Evolutionary conservation across 345 rosid species (phyloP).

Genomic region (Brassica carinata): DNA sequence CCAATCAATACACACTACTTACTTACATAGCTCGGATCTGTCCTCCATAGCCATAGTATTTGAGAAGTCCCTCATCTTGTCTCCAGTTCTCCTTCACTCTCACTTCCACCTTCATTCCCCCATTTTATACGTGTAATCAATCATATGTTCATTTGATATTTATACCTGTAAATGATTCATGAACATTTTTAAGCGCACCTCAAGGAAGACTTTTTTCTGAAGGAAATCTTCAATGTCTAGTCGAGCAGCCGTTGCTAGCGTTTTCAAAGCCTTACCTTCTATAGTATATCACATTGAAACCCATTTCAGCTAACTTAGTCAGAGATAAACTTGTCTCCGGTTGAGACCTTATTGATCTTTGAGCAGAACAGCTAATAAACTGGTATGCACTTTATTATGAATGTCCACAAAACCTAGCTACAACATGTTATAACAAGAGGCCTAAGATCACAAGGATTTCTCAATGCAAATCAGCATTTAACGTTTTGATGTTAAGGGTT

Average conservation of each 20-base stretch:
- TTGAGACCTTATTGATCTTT: conserved; percentile 13
- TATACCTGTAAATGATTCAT: conserved; percentile 1
- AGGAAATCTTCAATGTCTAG: conserved; percentile 91
- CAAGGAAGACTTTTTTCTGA: conserved; percentile 91
- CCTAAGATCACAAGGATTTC: neutral
- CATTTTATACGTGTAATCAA: neutral
- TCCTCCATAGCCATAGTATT: conserved; percentile 84
- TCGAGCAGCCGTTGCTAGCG: conserved; percentile 86
- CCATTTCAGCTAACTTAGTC: neutral
- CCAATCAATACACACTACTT: neutral
- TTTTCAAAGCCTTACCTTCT: conserved; percentile 89
- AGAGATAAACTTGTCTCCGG: neutral
- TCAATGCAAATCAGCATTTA: neutral
- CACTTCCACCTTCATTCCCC: conserved; percentile 60
- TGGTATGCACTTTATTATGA: neutral
- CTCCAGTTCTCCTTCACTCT: conserved; percentile 96
- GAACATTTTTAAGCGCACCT: conserved; percentile 46
- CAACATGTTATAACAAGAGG: neutral
- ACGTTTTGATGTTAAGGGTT: neutral
- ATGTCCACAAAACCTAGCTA: conserved; percentile 5
- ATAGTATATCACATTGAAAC: conserved; percentile 26
- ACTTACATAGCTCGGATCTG: conserved; percentile 63
- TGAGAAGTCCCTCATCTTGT: conserved; percentile 89
- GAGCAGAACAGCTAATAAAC: neutral
- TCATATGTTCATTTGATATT: neutral